Conservation (phyloP, 257 asterid genomes). For the Misopates orontium region DNA sequence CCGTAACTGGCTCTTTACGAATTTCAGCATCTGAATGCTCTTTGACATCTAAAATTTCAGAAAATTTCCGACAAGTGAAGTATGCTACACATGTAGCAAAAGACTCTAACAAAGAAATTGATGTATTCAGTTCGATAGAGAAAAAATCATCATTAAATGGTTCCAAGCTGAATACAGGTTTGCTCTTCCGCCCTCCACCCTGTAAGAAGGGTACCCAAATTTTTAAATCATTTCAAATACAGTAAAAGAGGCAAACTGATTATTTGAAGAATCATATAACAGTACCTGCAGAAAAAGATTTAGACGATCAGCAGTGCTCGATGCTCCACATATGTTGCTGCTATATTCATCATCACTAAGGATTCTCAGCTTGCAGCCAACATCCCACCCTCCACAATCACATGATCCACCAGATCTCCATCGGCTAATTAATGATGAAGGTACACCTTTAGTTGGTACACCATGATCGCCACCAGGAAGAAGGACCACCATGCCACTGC, state of each 20-base stretch:
- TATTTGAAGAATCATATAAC: not conserved
- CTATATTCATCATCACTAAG: conserved; percentile 46
- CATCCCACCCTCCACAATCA: conserved; percentile 99
- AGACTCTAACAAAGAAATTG: too few species aligned
- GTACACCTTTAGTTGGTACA: conserved; percentile 59
- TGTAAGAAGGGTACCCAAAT: conserved; percentile 29
- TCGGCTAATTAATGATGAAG: conserved; percentile 71
- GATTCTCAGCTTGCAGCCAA: conserved; percentile 84
- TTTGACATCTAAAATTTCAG: too few species aligned
- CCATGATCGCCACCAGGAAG: conserved; percentile 83
- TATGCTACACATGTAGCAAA: too few species aligned
- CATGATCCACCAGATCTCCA: conserved; percentile 87
- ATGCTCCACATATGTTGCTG: conserved; percentile 26
- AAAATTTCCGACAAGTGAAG: too few species aligned
- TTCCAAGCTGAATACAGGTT: too few species aligned
- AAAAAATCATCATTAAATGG: too few species aligned
- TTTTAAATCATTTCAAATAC: not conserved
- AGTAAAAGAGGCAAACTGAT: not conserved
- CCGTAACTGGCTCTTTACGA: too few species aligned
- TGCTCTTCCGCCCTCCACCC: conserved; percentile 63
- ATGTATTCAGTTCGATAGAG: too few species aligned
- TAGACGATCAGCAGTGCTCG: conserved; percentile 34
- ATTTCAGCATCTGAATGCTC: too few species aligned
- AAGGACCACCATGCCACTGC: conserved; percentile 46
- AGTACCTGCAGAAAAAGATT: conserved; percentile 68